A percentile compares a stretch with the other conserved stretches of the same genome.
Evolutionary conservation across 2,329 filamentous ascomycete genomes (phyloP).

Genomic region (Cladophialophora immunda): DNA sequence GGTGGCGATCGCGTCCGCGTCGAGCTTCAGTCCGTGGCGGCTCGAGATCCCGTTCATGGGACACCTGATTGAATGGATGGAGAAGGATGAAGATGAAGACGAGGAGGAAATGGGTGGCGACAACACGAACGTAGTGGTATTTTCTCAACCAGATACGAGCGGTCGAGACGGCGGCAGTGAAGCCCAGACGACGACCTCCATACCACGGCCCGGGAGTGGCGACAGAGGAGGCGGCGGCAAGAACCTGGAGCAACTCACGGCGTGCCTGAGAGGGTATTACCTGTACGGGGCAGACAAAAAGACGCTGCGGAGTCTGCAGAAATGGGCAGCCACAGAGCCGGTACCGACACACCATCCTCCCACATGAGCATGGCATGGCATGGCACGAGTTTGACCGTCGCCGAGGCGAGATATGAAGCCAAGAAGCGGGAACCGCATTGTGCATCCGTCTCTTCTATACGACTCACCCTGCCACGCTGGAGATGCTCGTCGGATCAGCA

Average conservation of each 20-base stretch:
- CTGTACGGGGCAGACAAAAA: conserved; percentile 33
- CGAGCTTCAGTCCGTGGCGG: conserved; percentile 32
- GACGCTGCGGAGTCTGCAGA: conserved; percentile 25
- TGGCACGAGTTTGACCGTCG: not conserved
- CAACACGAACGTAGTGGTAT: not conserved
- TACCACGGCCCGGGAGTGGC: not conserved
- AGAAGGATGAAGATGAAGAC: conserved; percentile 18
- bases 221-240: not conserved
- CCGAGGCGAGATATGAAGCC: not conserved
- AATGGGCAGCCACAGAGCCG: conserved; percentile 6
- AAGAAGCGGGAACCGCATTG: not conserved
- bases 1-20: conserved; percentile 28
- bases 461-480: too few relatives aligned
- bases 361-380: not conserved
- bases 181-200: not conserved
- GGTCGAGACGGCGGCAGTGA: not conserved
- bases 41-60: conserved; percentile 37
- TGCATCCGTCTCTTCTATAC: too few relatives aligned
- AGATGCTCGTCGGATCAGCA: too few relatives aligned
- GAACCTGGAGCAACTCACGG: conserved; percentile 30
- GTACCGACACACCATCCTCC: not conserved
- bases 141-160: not conserved
- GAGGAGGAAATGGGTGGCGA: not conserved
- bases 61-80: conserved; percentile 34
- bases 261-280: conserved; percentile 33